A percentile compares a stretch with the other conserved stretches of the same genome.
phyloP scores from a whole-genome alignment of 1,139 yeast genomes.

The Scheffersomyces titani region DNA sequence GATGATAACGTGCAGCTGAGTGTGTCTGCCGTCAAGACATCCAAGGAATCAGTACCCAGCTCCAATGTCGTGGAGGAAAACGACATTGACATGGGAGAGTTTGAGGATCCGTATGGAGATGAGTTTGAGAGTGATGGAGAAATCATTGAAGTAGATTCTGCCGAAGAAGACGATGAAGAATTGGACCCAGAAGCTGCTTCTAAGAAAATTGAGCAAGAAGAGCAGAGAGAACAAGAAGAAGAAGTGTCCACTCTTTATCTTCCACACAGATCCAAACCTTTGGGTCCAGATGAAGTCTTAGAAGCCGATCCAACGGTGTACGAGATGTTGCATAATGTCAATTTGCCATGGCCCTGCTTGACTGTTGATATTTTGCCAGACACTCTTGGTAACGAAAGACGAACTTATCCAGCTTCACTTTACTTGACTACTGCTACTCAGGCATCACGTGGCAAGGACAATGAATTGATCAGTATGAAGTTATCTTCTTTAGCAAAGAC shows the following conservation, averaged over 20 bases:
- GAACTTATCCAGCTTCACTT: constrained; percentile 85
- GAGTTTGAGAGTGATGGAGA: constrained; percentile 94
- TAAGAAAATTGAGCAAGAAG: constrained; percentile 28
- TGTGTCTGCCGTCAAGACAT: constrained; percentile 26
- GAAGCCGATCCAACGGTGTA: constrained; percentile 97
- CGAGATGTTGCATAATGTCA: constrained; percentile 93
- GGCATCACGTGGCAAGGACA: constrained; percentile 83
- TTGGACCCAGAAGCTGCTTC: constrained; percentile 31
- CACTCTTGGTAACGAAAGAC: constrained; percentile 80
- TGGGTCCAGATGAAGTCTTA: constrained; percentile 93
- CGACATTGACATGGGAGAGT: constrained; percentile 77
- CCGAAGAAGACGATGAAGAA: constrained; percentile 61
- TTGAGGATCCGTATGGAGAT: constrained; percentile 94
- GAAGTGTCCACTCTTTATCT: constrained; percentile 57
- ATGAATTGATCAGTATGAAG: constrained; percentile 83
- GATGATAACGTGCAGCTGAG: constrained; percentile 32
- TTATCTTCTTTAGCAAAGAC: constrained; percentile 83
- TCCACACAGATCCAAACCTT: constrained; percentile 85
- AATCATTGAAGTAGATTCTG: constrained; percentile 73
- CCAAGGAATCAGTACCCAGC: constrained; percentile 15
- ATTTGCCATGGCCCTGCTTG: constrained; percentile 96
- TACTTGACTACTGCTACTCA: constrained; percentile 93
- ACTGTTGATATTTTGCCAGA: constrained; percentile 91
- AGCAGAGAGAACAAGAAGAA: constrained; percentile 25
- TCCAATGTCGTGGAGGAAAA: constrained; percentile 23